These are phyloP conservation scores for Colletotrichum noveboracense DNA, from an alignment of 2,329 filamentous ascomycete species.

Conservation along the genomic window DNA sequence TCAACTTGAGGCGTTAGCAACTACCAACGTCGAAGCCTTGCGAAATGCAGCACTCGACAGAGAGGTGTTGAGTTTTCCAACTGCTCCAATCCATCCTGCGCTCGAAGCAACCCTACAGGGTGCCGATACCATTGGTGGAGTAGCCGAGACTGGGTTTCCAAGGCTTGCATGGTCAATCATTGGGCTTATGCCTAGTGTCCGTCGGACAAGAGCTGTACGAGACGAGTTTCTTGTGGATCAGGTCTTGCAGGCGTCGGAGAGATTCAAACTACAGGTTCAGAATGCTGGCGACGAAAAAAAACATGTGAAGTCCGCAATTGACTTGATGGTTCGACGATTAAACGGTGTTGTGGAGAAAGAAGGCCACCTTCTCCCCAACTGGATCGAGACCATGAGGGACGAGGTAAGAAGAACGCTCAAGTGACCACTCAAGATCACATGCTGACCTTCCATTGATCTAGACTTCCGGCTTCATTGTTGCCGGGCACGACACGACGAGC, in stretches of 20 bases:
- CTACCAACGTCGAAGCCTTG: background rate
- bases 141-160: background rate
- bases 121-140: background rate
- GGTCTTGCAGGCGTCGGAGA: background rate
- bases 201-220: background rate
- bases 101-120: background rate
- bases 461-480: conserved; percentile 28
- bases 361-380: background rate
- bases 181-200: background rate
- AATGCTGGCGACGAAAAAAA: background rate
- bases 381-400: background rate
- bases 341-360: background rate
- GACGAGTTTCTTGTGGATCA: background rate
- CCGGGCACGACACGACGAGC: conserved; percentile 29
- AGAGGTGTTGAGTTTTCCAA: background rate
- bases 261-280: background rate
- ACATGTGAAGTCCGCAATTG: conserved; percentile 26
- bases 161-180: background rate
- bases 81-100: background rate
- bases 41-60: background rate
- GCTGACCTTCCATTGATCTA: background rate
- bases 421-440: background rate
- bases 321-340: conserved; percentile 39
- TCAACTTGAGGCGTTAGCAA: background rate
- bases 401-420: background rate